Percentiles rank a stretch among this genome's conserved stretches.
These are phyloP conservation scores for Podospora didyma DNA, from an alignment of 495 filamentous ascomycete genomes.

Conservation along the genomic window DNA sequence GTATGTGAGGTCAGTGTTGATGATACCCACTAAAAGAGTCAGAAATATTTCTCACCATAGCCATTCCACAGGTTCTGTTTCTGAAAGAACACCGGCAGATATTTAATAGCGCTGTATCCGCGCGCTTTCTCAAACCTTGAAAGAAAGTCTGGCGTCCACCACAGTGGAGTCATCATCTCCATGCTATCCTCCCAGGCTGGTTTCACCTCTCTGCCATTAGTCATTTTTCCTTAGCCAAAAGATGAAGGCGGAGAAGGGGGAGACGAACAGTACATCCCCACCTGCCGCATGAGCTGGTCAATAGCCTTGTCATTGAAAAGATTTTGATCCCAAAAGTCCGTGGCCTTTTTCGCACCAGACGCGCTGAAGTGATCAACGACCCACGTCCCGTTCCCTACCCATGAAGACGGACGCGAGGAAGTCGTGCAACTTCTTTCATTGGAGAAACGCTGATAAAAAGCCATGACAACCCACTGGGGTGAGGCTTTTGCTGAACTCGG, in stretches of 20 bases:
- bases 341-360: conserved; percentile 37
- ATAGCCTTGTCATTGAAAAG: conserved; percentile 32
- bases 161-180: conserved; percentile 36
- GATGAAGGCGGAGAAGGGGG: not conserved
- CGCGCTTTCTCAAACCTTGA: conserved; percentile 16
- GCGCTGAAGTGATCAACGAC: conserved; percentile 48
- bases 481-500: not conserved
- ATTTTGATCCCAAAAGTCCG: conserved; percentile 44
- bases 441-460: conserved; percentile 36
- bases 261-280: conserved; percentile 41
- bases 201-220: not conserved
- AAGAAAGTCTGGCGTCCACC: conserved; percentile 39
- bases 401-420: conserved; percentile 14
- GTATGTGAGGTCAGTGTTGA: too few species aligned
- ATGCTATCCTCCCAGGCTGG: conserved; percentile 51
- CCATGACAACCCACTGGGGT: conserved; percentile 28
- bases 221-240: not conserved
- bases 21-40: too few species aligned
- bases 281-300: conserved; percentile 27
- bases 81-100: conserved; percentile 37
- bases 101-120: conserved; percentile 27
- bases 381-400: conserved; percentile 46
- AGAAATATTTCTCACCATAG: too few species aligned
- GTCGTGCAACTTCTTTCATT: conserved; percentile 19
- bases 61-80: conserved; percentile 31